Evolutionary conservation across 179 eudicot species (phyloP), one percentile per base, ranked within the genome.

Genomic region (Silene noctiflora): DNA sequence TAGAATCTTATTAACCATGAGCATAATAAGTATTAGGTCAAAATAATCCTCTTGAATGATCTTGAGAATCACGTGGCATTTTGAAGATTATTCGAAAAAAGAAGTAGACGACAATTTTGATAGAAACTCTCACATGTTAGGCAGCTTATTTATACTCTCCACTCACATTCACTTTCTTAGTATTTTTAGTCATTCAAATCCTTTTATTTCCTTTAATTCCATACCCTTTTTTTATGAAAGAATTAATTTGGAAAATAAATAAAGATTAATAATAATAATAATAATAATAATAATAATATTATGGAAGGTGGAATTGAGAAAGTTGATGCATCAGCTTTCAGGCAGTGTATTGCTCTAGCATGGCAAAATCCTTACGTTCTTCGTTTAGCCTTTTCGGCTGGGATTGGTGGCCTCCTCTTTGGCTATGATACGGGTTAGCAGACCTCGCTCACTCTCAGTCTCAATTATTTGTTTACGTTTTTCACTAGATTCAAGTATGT

Each of bases 311-410:
- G 73, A n/a, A 69, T 87, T 13, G 85, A 83, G 39, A 83, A 84
- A 67, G 71, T 80, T 4, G 88, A 84, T 20, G 74, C 85, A 20
- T 87, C 92, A 4, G 92, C 90, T 76, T 89, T 89, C 82, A 83
- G 71, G 77, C 87, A 87, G 58, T 89, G 92, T 71, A 75, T 89
- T 3, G 83, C 90, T 17, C 79, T 87, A 4, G 86, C 92, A 56
- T 85, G 90, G 91, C 81, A 77, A 44, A 88, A 89, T 73, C 91
- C 91, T 44, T 89, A 82, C 53, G 91, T 89, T 67, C 88, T 89
- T 69, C 94, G 91, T 31, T 85, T 90, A 21, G 94, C 94, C 73
- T 90, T 90, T 82, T 90, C 94, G 24, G 94, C 91, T 60, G 94
- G 94, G 22, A 86, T 90, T 39, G 94, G 94, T n/a, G 94, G 94